phyloP scores from a whole-genome alignment of 2,329 filamentous ascomycete genomes.

The Elsinoe necatrix region DNA sequence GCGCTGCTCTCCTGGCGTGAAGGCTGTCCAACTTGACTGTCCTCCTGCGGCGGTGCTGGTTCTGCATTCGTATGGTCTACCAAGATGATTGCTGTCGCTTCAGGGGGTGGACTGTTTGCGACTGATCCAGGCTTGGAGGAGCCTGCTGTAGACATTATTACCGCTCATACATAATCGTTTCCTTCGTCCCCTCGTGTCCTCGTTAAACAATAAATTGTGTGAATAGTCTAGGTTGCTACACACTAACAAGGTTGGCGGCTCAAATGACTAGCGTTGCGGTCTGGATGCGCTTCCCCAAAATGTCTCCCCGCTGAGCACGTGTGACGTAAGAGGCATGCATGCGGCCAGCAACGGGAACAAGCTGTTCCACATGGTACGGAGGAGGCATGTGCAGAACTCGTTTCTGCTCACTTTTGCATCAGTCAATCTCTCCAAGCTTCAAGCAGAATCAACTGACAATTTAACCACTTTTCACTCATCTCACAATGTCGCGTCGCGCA shows the following conservation, averaged over 20 bases:
- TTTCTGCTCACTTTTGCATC: background rate
- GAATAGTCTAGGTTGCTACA: background rate
- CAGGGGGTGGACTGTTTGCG: conserved; percentile 30
- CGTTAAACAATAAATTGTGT: background rate
- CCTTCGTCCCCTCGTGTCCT: background rate
- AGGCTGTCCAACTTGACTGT: background rate
- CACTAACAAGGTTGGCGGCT: conserved; percentile 1
- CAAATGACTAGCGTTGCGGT: background rate
- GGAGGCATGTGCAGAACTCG: background rate
- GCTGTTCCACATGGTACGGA: background rate
- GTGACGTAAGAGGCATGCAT: background rate
- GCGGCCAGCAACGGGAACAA: conserved; percentile 5
- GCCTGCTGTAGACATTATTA: conserved; percentile 14
- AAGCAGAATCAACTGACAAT: background rate
- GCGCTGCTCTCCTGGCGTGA: background rate
- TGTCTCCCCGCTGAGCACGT: conserved; percentile 11
- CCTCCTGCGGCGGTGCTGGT: conserved; percentile 6
- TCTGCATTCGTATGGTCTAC: conserved; percentile 45
- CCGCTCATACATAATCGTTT: background rate
- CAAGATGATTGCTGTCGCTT: conserved; percentile 51
- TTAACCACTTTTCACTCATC: background rate
- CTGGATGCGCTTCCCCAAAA: conserved; percentile 12
- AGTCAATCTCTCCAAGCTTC: background rate
- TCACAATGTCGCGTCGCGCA: conserved; percentile 18
- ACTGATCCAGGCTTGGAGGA: background rate